A percentile compares a stretch with the other conserved stretches of the same genome.
Evolutionary conservation across 2,329 filamentous ascomycete genomes (phyloP).

Genomic region (Ceratocystis smalleyi): DNA sequence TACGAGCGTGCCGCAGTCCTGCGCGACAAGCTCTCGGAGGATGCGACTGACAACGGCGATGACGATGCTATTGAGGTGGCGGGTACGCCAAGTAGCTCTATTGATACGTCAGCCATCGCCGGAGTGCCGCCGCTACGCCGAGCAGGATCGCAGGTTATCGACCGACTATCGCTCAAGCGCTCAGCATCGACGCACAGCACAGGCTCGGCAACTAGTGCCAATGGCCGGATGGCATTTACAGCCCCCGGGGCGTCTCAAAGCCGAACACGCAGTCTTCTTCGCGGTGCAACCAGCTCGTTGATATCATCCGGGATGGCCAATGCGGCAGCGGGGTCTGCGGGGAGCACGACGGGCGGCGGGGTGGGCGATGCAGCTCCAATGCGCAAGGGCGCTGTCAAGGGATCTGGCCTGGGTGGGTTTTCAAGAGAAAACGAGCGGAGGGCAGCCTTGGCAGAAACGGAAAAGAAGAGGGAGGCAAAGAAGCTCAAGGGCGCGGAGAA

Average conservation of each 20-base stretch:
- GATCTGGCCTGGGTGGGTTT: slow-evolving; percentile 45
- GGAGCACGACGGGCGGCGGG: slow-evolving; percentile 13
- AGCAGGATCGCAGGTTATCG: slow-evolving; percentile 39
- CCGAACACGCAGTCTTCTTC: slow-evolving; percentile 45
- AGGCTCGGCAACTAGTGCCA: slow-evolving; percentile 22
- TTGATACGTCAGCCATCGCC: slow-evolving; percentile 14
- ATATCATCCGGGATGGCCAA: slow-evolving; percentile 25
- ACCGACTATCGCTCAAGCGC: slow-evolving; percentile 58
- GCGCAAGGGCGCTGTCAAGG: slow-evolving; percentile 44
- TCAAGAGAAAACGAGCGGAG: slow-evolving; percentile 43
- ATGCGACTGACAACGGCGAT: slow-evolving; percentile 26
- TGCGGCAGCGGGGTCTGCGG: slow-evolving; percentile 14
- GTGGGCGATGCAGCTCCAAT: slow-evolving; percentile 36
- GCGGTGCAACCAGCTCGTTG: slow-evolving; percentile 51
- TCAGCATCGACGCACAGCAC: slow-evolving; percentile 26
- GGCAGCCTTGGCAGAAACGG: slow-evolving; percentile 39
- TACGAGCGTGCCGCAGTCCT: slow-evolving; percentile 30
- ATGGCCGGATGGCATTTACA: slow-evolving; percentile 42
- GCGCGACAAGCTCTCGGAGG: slow-evolving; percentile 34
- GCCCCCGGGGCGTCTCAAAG: slow-evolving; percentile 37
- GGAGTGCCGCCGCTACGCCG: slow-evolving; percentile 24
- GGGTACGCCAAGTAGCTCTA: not conserved
- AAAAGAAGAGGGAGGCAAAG: slow-evolving; percentile 42
- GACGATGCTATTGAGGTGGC: slow-evolving; percentile 24
- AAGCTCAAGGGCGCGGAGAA: slow-evolving; percentile 43